A percentile compares a stretch with the other conserved stretches of the same genome.
These are phyloP conservation scores for Syncephalastrum racemosum DNA, from an alignment of 371 early-diverging fungal species.

Conservation along the genomic window DNA sequence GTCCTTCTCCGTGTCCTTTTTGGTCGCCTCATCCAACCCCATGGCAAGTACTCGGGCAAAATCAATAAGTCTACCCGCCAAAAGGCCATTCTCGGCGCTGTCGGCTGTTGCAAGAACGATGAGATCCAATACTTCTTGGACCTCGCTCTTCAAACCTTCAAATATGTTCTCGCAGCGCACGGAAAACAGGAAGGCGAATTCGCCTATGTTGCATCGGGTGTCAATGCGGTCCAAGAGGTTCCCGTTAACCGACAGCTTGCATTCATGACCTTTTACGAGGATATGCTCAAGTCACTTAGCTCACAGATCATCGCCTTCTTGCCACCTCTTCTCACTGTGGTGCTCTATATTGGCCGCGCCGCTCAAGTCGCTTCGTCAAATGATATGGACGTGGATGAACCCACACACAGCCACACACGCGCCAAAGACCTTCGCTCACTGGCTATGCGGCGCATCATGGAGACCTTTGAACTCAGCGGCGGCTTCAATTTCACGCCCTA, in stretches of 20 bases:
- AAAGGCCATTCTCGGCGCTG: constrained; percentile 75
- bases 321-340: constrained; percentile 63
- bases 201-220: constrained; percentile 21
- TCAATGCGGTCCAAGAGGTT: constrained; percentile 28
- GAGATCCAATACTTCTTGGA: constrained; percentile 76
- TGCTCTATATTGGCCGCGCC: constrained; percentile 68
- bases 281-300: constrained; percentile 81
- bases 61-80: constrained; percentile 53
- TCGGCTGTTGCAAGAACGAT: constrained; percentile 61
- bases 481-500: constrained; percentile 76
- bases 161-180: constrained; percentile 30
- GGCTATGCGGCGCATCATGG: constrained; percentile 73
- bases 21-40: constrained; percentile 82
- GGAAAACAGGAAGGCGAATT: constrained; percentile 24
- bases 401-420: not conserved
- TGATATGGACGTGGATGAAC: constrained; percentile 35
- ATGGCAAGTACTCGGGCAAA: constrained; percentile 65
- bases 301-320: constrained; percentile 68
- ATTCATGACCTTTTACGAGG: constrained; percentile 77
- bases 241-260: constrained; percentile 75
- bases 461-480: constrained; percentile 71
- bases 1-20: constrained; percentile 83
- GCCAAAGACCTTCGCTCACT: too few species aligned
- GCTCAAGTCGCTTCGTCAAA: constrained; percentile 43
- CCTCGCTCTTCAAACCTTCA: constrained; percentile 81